Percentiles rank a stretch among this genome's conserved stretches.
Conservation (phyloP, 2,329 filamentous ascomycete genomes). For the Colletotrichum sp. region DNA sequence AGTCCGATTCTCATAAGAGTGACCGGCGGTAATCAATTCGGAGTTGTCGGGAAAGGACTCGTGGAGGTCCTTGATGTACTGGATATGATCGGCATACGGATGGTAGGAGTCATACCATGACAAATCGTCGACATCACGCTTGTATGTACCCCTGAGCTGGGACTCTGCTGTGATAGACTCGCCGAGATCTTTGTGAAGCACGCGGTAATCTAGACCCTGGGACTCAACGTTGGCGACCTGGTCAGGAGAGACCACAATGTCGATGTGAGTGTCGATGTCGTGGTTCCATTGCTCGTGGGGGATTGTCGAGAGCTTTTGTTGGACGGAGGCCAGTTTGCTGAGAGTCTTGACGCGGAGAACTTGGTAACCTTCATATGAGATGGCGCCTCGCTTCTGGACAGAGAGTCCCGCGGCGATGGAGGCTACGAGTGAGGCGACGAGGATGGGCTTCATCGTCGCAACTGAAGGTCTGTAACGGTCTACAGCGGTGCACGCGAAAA, state of each 20-base stretch:
- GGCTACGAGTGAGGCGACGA: neutral
- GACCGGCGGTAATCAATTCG: constrained; percentile 49
- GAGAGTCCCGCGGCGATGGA: neutral
- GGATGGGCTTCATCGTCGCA: neutral
- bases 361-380: constrained; percentile 49
- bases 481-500: neutral
- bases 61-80: constrained; percentile 49
- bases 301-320: constrained; percentile 22
- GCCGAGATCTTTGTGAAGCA: constrained; percentile 29
- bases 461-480: neutral
- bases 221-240: constrained; percentile 24
- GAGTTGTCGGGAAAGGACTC: constrained; percentile 47
- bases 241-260: constrained; percentile 29
- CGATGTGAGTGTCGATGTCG: constrained; percentile 24
- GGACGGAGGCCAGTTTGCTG: constrained; percentile 19
- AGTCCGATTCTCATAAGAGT: constrained; percentile 47
- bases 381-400: neutral
- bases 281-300: constrained; percentile 30
- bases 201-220: constrained; percentile 25
- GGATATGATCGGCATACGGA: constrained; percentile 52
- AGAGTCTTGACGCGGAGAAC: constrained; percentile 39
- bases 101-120: constrained; percentile 58
- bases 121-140: constrained; percentile 33
- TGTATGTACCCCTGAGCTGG: neutral
- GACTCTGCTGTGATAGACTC: constrained; percentile 27